Conservation (phyloP, 768 basidiomycete genomes). For the Trametes gibbosa region DNA sequence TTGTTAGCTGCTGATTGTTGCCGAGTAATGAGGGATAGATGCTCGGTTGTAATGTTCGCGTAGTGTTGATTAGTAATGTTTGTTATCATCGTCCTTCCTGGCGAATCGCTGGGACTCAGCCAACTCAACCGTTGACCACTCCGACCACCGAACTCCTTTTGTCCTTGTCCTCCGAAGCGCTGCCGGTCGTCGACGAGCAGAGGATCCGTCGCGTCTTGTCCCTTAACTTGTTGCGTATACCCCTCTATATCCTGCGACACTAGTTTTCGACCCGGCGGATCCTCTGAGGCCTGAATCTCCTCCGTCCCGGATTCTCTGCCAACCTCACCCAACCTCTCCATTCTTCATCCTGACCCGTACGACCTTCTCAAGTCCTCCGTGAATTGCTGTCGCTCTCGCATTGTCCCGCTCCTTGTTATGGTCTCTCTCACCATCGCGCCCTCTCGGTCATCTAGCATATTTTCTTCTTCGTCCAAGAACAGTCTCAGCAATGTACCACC, state of each 20-base stretch:
- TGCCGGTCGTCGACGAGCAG: slow-evolving; percentile 24
- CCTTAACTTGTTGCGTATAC: slow-evolving; percentile 43
- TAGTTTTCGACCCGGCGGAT: slow-evolving; percentile 49
- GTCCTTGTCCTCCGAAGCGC: slow-evolving; percentile 15
- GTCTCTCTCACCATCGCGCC: slow-evolving; percentile 24
- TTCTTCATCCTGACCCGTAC: slow-evolving; percentile 21
- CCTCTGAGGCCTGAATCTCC: slow-evolving; percentile 34
- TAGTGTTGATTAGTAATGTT: background rate
- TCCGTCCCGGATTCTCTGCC: slow-evolving; percentile 19
- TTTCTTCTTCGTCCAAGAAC: slow-evolving; percentile 26
- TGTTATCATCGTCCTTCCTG: background rate
- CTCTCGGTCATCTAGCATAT: slow-evolving; percentile 24
- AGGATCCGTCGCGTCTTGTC: slow-evolving; percentile 51
- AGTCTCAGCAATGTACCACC: slow-evolving; percentile 26
- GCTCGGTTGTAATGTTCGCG: background rate
- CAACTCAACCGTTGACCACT: slow-evolving; percentile 15
- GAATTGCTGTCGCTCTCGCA: slow-evolving; percentile 18
- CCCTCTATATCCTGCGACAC: slow-evolving; percentile 40
- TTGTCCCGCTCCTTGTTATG: slow-evolving; percentile 25
- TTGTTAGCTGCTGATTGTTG: slow-evolving; percentile 2
- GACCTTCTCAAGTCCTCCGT: background rate
- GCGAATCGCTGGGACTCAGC: background rate
- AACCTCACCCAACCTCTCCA: slow-evolving; percentile 19
- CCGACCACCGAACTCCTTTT: slow-evolving; percentile 14
- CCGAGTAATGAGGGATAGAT: background rate